Percentiles rank a stretch among this genome's conserved stretches.
These are phyloP conservation scores for Penicillium soppii DNA, from an alignment of 495 filamentous ascomycete genomes.

Conservation along the genomic window DNA sequence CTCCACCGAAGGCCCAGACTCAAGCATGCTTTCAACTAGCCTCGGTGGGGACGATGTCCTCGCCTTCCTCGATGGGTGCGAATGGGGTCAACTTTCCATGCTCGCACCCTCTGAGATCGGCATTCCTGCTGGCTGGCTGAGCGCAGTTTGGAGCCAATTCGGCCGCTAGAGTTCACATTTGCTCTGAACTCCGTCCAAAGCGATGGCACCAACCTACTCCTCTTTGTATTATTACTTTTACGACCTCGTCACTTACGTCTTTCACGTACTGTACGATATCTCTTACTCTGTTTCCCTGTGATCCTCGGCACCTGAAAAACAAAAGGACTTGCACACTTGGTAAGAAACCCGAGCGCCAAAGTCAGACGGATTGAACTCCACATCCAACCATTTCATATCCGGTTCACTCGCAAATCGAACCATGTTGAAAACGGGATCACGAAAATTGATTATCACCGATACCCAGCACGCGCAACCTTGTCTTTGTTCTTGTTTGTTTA, in stretches of 20 bases:
- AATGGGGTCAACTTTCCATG: conserved; percentile 36
- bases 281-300: conserved; percentile 2
- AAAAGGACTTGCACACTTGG: background rate
- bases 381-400: conserved; percentile 4
- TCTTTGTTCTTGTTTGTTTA: background rate
- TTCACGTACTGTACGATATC: conserved; percentile 17
- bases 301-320: conserved; percentile 7
- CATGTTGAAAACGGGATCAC: conserved; percentile 5
- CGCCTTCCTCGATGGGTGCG: conserved; percentile 46
- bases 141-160: conserved; percentile 41
- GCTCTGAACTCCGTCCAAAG: background rate
- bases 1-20: conserved; percentile 29
- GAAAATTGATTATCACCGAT: conserved; percentile 13
- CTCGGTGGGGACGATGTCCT: conserved; percentile 49
- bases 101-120: conserved; percentile 36
- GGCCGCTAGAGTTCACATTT: conserved; percentile 15
- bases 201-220: background rate
- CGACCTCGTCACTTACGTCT: conserved; percentile 15
- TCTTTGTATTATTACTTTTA: conserved; percentile 22
- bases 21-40: conserved; percentile 34
- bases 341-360: background rate
- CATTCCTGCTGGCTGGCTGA: conserved; percentile 42
- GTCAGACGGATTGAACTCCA: background rate
- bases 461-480: conserved; percentile 6
- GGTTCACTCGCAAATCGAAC: background rate